Base-by-base conservation (phyloP, 345 rosid genomes). In the Hibiscus tridactylites region DNA sequence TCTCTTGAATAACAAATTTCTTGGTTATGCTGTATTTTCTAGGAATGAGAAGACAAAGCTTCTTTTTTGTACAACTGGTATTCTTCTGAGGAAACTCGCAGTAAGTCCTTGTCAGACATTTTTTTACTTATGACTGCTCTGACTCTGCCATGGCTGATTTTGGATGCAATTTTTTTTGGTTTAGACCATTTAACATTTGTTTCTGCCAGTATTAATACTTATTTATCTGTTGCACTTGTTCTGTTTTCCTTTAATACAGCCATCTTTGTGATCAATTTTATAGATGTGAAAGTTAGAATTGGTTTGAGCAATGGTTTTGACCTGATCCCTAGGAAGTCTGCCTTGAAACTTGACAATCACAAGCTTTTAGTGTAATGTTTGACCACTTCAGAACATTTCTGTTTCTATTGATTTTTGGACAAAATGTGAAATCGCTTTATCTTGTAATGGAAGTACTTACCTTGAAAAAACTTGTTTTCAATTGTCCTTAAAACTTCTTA, bases 51-150 rank as follows among this genome's bases (percentile, higher is more conserved):
- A 80, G 79, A 93, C 97, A 75, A 91, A 87, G 79, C 94, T 93
- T 76, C 91, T 91, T 19, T 93, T 91, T 78, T 93, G 97, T 76
- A 93, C 98, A 37, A 93, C 97, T 1, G 98, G 98, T 63, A 93
- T 91, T 81, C 92, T 93, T 72, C 73, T 93, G 78, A 90, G 98
- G 81, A 91, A 82, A 79, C 87, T 93, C 59, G 87, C 82, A 79
- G 98, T 93, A 91, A 6, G 84, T 49, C 73, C 49, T 35, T 13
- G 19, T 64, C 60, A 56, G 26, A 56, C 60, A 21, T 8, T 19
- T 56, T 8, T 56, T 21, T 15, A 4, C 24, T 21, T 65, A 39
- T 10, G 47, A 19, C 52, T 39, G 3, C 26, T 64, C 26, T 46
- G 54, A 65, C 21, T 65, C 50, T 42, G 24, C 21, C 9, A 1